Evolutionary conservation across 1,284 basidiomycete species (phyloP).

Genomic region (Grifola frondosa): DNA sequence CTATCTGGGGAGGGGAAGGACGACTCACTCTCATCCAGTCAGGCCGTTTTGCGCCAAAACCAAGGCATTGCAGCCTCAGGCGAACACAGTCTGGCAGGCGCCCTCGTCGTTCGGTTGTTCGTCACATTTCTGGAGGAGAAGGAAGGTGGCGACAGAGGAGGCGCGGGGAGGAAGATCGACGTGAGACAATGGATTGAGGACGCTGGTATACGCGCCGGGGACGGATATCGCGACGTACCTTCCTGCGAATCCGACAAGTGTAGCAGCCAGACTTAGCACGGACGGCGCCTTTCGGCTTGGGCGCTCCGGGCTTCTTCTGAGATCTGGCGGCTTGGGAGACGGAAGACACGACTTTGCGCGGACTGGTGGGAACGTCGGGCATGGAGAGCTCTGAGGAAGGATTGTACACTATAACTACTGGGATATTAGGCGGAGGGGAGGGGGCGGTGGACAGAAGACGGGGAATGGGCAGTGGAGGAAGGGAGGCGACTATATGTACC

Average conservation of each 20-base stretch:
- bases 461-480: slow-evolving; percentile 23
- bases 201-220: slow-evolving; percentile 20
- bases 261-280: slow-evolving; percentile 84
- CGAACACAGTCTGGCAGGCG: slow-evolving; percentile 75
- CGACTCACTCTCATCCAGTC: slow-evolving; percentile 75
- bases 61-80: slow-evolving; percentile 80
- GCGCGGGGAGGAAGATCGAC: slow-evolving; percentile 17
- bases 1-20: slow-evolving; percentile 11
- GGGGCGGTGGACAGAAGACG: slow-evolving; percentile 12
- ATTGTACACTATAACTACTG: slow-evolving; percentile 16
- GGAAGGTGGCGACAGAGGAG: slow-evolving; percentile 18
- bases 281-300: slow-evolving; percentile 74
- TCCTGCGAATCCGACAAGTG: slow-evolving; percentile 79
- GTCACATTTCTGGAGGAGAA: slow-evolving; percentile 70
- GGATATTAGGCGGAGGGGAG: slow-evolving; percentile 14
- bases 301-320: slow-evolving; percentile 50
- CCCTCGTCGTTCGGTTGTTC: slow-evolving; percentile 62
- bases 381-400: slow-evolving; percentile 21
- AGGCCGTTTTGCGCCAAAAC: slow-evolving; percentile 79
- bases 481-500: slow-evolving; percentile 34
- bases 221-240: slow-evolving; percentile 46
- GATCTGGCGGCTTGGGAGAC: slow-evolving; percentile 30
- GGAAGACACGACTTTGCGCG: slow-evolving; percentile 38
- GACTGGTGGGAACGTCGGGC: slow-evolving; percentile 35
- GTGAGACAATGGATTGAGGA: slow-evolving; percentile 16